A percentile compares a stretch with the other conserved stretches of the same genome.
Evolutionary conservation across 1,284 basidiomycete species (phyloP).

Genomic region (Fomitopsis pinicola): DNA sequence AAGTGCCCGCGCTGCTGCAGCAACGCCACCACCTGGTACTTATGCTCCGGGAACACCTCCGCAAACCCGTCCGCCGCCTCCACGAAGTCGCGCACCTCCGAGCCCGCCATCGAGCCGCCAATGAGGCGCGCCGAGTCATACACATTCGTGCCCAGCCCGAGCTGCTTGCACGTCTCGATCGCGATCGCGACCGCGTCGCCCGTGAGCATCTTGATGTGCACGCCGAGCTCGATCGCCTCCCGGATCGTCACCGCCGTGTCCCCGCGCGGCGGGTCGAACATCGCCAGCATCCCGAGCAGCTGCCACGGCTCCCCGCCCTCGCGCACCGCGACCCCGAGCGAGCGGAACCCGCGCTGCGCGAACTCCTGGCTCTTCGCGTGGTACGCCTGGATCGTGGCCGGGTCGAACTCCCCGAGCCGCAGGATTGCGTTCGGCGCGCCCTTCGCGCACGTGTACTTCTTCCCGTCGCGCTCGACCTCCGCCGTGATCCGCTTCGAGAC

Average conservation of each 20-base stretch:
- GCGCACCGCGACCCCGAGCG: conserved; percentile 8
- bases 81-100: conserved; percentile 10
- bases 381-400: conserved; percentile 6
- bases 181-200: conserved; percentile 10
- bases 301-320: conserved; percentile 8
- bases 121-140: conserved; percentile 9
- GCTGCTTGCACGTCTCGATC: conserved; percentile 12
- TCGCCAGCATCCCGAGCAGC: conserved; percentile 6
- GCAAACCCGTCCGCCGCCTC: conserved; percentile 10
- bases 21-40: conserved; percentile 11
- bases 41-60: conserved; percentile 11
- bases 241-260: conserved; percentile 9
- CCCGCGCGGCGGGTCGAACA: conserved; percentile 9
- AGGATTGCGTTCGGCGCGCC: conserved; percentile 10
- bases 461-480: conserved; percentile 9
- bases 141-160: conserved; percentile 10
- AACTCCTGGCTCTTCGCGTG: conserved; percentile 8
- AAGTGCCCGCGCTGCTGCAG: conserved; percentile 9
- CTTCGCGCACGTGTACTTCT: conserved; percentile 7
- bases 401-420: conserved; percentile 5
- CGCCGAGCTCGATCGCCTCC: conserved; percentile 9
- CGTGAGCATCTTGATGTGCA: conserved; percentile 11
- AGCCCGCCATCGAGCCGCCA: conserved; percentile 6
- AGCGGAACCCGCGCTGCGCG: conserved; percentile 9
- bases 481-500: conserved; percentile 10